These are phyloP conservation scores for Termitomyces sp. DNA, from an alignment of 768 basidiomycete species.

Conservation along the genomic window DNA sequence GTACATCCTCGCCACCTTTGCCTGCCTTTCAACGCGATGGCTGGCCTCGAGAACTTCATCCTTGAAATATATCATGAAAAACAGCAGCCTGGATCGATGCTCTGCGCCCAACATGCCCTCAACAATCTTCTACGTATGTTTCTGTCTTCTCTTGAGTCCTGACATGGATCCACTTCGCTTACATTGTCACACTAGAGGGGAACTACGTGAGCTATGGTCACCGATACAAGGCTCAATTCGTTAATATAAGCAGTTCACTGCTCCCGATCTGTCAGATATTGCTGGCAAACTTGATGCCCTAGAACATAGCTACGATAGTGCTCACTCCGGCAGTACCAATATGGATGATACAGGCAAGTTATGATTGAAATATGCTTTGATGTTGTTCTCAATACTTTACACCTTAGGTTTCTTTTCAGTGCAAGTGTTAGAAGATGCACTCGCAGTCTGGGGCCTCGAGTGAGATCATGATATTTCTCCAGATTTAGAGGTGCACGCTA, in stretches of 20 bases:
- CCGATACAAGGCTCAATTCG: neutral
- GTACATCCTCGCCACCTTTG: neutral
- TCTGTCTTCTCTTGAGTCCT: conserved; percentile 9
- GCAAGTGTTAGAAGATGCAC: conserved; percentile 81
- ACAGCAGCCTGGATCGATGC: conserved; percentile 75
- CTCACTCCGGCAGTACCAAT: conserved; percentile 58
- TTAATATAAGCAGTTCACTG: conserved; percentile 55
- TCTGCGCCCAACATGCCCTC: conserved; percentile 86
- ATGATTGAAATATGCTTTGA: neutral
- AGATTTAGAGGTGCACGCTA: conserved; percentile 5
- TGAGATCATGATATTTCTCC: conserved; percentile 33
- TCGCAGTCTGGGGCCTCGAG: conserved; percentile 84
- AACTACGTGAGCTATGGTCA: conserved; percentile 33
- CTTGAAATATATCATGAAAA: conserved; percentile 72
- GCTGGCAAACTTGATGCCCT: conserved; percentile 65
- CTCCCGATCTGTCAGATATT: conserved; percentile 75
- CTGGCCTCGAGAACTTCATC: conserved; percentile 51
- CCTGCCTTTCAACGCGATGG: conserved; percentile 14
- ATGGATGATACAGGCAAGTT: conserved; percentile 85
- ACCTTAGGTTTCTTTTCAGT: conserved; percentile 83
- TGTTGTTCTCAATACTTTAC: neutral
- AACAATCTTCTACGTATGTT: conserved; percentile 75
- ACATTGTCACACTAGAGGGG: conserved; percentile 28
- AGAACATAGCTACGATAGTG: conserved; percentile 57
- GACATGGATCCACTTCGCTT: conserved; percentile 8